Evolutionary conservation across 2,329 filamentous ascomycete genomes (phyloP).

Genomic region (Xylariaceae sp.): DNA sequence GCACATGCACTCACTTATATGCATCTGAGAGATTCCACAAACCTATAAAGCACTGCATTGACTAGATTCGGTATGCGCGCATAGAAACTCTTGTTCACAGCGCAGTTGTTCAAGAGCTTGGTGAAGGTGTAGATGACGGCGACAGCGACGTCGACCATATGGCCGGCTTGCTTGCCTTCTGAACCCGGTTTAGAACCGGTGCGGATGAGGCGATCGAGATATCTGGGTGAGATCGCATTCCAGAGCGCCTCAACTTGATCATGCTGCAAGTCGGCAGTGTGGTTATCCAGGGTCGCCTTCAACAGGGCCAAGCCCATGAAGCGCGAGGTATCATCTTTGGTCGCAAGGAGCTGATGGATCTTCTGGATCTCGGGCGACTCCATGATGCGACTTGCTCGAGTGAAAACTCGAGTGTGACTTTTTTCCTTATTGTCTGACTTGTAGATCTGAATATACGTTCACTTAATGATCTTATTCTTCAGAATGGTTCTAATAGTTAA

Average conservation of each 20-base stretch:
- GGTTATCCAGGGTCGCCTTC: slow-evolving; percentile 59
- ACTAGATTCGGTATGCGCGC: slow-evolving; percentile 50
- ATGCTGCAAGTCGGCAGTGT: slow-evolving; percentile 43
- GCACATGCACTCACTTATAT: not conserved
- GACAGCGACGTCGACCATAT: slow-evolving; percentile 60
- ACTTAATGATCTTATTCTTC: too few species aligned
- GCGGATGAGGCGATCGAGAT: slow-evolving; percentile 57
- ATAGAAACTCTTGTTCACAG: slow-evolving; percentile 42
- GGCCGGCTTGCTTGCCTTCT: slow-evolving; percentile 42
- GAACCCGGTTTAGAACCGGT: slow-evolving; percentile 41
- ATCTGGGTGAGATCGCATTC: slow-evolving; percentile 56
- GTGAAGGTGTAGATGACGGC: slow-evolving; percentile 59
- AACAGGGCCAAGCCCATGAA: slow-evolving; percentile 64
- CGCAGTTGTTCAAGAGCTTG: slow-evolving; percentile 48
- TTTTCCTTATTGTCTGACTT: too few species aligned
- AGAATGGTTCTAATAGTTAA: too few species aligned
- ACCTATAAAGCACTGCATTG: slow-evolving; percentile 42
- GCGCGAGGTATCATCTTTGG: slow-evolving; percentile 61
- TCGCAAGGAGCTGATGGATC: slow-evolving; percentile 50
- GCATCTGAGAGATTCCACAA: not conserved
- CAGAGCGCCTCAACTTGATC: slow-evolving; percentile 48
- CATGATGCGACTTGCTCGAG: slow-evolving; percentile 5
- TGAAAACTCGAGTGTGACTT: not conserved
- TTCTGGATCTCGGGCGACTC: slow-evolving; percentile 36
- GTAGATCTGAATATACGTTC: too few species aligned